Percentiles rank a stretch among this genome's conserved stretches.
Conservation (phyloP, 176 grass and related monocot species). For the Areca catechu region DNA sequence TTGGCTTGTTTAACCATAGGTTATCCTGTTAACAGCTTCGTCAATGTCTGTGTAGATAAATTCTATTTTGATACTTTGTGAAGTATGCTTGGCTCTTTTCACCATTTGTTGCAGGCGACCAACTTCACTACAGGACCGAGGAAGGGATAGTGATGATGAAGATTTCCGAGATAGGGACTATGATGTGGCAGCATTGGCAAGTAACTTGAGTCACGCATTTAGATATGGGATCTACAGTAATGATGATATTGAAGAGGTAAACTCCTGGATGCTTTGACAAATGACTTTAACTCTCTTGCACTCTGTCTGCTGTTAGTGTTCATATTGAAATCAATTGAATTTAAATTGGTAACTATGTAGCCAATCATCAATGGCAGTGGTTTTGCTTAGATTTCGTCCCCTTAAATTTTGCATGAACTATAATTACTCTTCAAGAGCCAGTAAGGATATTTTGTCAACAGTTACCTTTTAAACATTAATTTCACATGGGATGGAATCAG, state of each 20-base stretch:
- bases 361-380: too few species aligned
- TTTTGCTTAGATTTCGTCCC: too few species aligned
- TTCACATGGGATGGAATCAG: too few species aligned
- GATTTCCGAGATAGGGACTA: constrained; percentile 94
- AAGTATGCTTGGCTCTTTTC: constrained; percentile 1
- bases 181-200: constrained; percentile 90
- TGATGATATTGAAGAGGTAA: constrained; percentile 80
- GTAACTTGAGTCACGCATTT: constrained; percentile 96
- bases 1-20: too few species aligned
- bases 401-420: not conserved
- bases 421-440: too few species aligned
- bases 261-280: constrained; percentile 1
- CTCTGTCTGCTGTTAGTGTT: too few species aligned
- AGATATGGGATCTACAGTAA: constrained; percentile 85
- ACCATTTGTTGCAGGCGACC: constrained; percentile 55
- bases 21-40: too few species aligned
- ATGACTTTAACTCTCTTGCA: not conserved
- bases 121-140: constrained; percentile 76
- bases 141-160: constrained; percentile 93
- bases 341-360: too few species aligned
- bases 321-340: too few species aligned
- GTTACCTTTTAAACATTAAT: too few species aligned
- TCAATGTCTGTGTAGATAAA: too few species aligned
- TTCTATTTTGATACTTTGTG: not conserved
- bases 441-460: too few species aligned